Conservation (phyloP, 441 rosid species). For the Erodium texanum region DNA sequence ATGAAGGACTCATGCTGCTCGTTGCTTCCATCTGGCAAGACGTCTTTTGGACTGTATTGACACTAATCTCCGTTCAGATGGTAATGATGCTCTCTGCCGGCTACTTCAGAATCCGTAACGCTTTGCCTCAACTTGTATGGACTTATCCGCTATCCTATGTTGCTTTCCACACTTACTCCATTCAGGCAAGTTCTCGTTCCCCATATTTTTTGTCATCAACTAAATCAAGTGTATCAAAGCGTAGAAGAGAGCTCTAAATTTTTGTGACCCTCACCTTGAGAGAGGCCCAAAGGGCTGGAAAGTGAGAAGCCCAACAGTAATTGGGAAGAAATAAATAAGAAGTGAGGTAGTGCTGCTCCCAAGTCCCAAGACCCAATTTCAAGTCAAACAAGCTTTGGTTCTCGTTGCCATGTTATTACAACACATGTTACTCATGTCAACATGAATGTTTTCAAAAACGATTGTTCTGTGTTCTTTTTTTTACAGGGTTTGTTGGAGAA, state of each 20-base stretch:
- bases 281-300: no score
- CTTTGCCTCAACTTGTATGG: constrained; percentile 79
- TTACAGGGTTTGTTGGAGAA: constrained; percentile 85
- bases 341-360: no score
- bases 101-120: constrained; percentile 74
- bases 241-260: no score
- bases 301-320: no score
- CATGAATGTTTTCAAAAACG: background rate
- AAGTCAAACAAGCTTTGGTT: no score
- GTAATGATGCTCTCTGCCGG: constrained; percentile 97
- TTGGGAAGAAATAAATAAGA: no score
- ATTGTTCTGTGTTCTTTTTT: background rate
- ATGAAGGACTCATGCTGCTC: constrained; percentile 77
- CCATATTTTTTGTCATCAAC: no score
- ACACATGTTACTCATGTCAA: background rate
- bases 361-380: no score
- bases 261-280: no score
- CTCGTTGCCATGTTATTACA: no score
- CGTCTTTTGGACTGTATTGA: constrained; percentile 69
- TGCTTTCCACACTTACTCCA: constrained; percentile 83
- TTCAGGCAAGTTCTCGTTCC: constrained; percentile 47
- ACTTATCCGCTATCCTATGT: constrained; percentile 77
- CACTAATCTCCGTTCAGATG: constrained; percentile 60
- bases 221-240: no score
- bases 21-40: constrained; percentile 65